Evolutionary conservation across 345 rosid genomes (phyloP), one percentile per base, ranked within the genome.

Genomic region (Firmiana major): DNA sequence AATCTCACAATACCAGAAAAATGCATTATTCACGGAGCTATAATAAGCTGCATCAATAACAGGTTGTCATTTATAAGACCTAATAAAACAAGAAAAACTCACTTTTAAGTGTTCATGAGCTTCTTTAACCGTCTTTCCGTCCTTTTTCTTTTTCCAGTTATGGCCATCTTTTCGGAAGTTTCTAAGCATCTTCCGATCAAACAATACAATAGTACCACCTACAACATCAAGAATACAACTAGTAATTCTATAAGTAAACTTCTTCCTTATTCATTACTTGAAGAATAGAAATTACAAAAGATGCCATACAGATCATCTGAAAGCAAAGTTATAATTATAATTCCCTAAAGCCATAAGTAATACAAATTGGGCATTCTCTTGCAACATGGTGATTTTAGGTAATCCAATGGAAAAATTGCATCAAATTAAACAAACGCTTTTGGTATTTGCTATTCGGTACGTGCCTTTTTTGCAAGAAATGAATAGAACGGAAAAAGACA

Each of bases 61-160:
- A 21, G 31, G 57, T 16, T 21, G 76, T 34, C 66, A 54, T 54
- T 24, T 66, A 60, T 73, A 67, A 63, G 59, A 48, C 48, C 12
- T 34, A 63, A 31, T 7, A 49, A 60, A 71, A 76, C 21, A 51
- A 16, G 73, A 78, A 75, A 74, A n/a, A 31, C 93, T 81, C 78
- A 93, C 99, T 87, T 96, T 96, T 71, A 96, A 87, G 86, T 92
- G 98, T 87, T 93, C 99, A 57, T 96, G 99, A 84, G 99, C 99
- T 85, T 96, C 99, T 85, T 94, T 96, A 73, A 93, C 88, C 1
- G 99, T 96, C 90, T 91, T 92, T 78, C 99, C 99, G 78, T 96
- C 99, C 36, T 91, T 92, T 82, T 96, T 96, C 97, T 93, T 96
- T 88, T 94, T 96, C 99, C 99, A 96, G 81, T 87, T 96, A 84